Evolutionary conservation across 2,329 filamentous ascomycete genomes (phyloP).

Genomic region (Penicillium thymicola): DNA sequence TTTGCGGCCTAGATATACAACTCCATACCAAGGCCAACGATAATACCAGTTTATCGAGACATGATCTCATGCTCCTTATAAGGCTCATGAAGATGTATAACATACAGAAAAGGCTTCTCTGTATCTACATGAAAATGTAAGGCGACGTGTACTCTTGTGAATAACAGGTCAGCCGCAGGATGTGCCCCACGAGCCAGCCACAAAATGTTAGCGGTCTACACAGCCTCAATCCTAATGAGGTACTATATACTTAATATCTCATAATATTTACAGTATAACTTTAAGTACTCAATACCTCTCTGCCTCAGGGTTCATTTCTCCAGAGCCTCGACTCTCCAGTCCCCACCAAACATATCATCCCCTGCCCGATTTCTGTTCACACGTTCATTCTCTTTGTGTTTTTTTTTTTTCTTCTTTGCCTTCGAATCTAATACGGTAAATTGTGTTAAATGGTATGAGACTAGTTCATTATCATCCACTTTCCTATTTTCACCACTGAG

Average conservation of each 20-base stretch:
- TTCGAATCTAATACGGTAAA: not conserved
- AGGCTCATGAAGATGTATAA: not conserved
- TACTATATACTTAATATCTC: conserved; percentile 6
- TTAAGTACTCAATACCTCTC: conserved; percentile 13
- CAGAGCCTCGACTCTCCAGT: conserved; percentile 25
- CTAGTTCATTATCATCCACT: not conserved
- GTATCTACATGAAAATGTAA: not conserved
- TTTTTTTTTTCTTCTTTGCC: not conserved
- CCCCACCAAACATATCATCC: conserved; percentile 5
- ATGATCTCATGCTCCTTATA: not conserved
- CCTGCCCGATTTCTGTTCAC: conserved; percentile 9
- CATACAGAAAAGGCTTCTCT: not conserved
- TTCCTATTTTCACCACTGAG: not conserved
- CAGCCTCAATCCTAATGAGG: conserved; percentile 22
- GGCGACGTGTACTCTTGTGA: not conserved
- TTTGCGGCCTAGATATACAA: not conserved
- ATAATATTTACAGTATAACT: not conserved
- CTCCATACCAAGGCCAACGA: not conserved
- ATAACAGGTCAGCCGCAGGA: conserved; percentile 5
- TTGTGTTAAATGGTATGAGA: not conserved
- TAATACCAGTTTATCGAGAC: not conserved
- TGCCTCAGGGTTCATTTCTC: conserved; percentile 16
- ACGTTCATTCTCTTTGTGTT: not conserved
- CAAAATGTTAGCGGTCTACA: conserved; percentile 21
- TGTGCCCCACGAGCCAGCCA: conserved; percentile 20